Conservation (phyloP, 306 rosid species). For the Mimosa bimucronata region DNA sequence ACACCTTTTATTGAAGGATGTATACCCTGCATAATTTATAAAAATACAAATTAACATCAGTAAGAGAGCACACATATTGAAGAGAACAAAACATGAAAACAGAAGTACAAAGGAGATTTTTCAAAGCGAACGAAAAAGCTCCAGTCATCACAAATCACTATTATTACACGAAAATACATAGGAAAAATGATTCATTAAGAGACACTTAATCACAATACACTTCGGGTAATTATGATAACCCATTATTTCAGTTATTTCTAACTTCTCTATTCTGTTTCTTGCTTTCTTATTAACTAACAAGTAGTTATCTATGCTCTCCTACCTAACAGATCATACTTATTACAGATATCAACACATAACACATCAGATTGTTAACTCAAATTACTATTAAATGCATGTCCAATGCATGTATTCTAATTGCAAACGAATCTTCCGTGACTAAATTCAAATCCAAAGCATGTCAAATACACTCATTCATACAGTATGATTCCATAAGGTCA, state of each 20-base stretch:
- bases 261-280: not conserved
- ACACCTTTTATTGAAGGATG: constrained; percentile 93
- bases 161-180: not conserved
- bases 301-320: not conserved
- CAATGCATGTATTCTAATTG: not conserved
- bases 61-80: constrained; percentile 16
- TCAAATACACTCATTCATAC: not conserved
- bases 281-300: not conserved
- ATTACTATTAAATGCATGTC: not conserved
- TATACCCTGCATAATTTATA: constrained; percentile 66
- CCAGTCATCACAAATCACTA: not conserved
- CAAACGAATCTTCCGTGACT: not conserved
- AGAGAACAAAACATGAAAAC: constrained; percentile 20
- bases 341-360: not conserved
- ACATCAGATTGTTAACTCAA: too few relatives aligned
- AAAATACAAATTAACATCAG: constrained; percentile 18
- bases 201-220: not conserved
- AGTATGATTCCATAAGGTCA: not conserved
- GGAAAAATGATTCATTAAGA: not conserved
- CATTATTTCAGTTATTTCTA: not conserved
- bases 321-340: not conserved
- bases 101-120: not conserved
- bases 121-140: not conserved
- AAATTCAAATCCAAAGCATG: not conserved
- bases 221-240: not conserved